Conservation (phyloP, 108 stramenopile genomes). For the Skeletonema marinoi region DNA sequence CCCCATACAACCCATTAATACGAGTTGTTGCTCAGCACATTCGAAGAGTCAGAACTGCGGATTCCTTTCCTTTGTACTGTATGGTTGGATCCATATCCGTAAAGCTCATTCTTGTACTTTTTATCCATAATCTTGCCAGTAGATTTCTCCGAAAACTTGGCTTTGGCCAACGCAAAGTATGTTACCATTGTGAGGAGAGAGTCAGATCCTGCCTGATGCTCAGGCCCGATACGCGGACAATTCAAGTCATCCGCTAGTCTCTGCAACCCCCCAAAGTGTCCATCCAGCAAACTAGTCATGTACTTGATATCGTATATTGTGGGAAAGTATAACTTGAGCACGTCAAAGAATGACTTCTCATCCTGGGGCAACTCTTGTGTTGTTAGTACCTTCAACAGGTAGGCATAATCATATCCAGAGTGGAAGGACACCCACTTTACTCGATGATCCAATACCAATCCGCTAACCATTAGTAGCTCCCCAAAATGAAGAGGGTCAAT, state of each 20-base stretch:
- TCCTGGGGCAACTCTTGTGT: slow-evolving; percentile 76
- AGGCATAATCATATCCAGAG: slow-evolving; percentile 98
- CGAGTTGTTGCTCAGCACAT: background rate
- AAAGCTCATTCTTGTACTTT: slow-evolving; percentile 88
- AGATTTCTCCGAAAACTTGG: slow-evolving; percentile 62
- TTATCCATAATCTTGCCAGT: slow-evolving; percentile 71
- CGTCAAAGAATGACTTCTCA: slow-evolving; percentile 92
- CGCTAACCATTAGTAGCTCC: slow-evolving; percentile 96
- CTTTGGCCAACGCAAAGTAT: slow-evolving; percentile 91
- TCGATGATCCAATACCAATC: slow-evolving; percentile 94
- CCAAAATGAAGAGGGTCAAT: slow-evolving; percentile 96
- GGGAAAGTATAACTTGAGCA: slow-evolving; percentile 96
- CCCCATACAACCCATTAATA: background rate
- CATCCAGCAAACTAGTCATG: slow-evolving; percentile 92
- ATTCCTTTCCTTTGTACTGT: slow-evolving; percentile 49
- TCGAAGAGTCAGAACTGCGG: background rate
- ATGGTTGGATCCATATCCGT: slow-evolving; percentile 89
- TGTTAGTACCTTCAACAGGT: slow-evolving; percentile 93
- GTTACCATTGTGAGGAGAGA: slow-evolving; percentile 93
- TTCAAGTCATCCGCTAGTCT: slow-evolving; percentile 90
- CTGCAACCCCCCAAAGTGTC: slow-evolving; percentile 95
- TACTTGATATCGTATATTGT: slow-evolving; percentile 98
- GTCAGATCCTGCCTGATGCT: slow-evolving; percentile 99
- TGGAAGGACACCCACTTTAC: slow-evolving; percentile 98
- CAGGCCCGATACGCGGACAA: slow-evolving; percentile 95